A percentile compares a stretch with the other conserved stretches of the same genome.
Conservation (phyloP, 2,329 filamentous ascomycete genomes). For the Rhynchosporium agropyri region DNA sequence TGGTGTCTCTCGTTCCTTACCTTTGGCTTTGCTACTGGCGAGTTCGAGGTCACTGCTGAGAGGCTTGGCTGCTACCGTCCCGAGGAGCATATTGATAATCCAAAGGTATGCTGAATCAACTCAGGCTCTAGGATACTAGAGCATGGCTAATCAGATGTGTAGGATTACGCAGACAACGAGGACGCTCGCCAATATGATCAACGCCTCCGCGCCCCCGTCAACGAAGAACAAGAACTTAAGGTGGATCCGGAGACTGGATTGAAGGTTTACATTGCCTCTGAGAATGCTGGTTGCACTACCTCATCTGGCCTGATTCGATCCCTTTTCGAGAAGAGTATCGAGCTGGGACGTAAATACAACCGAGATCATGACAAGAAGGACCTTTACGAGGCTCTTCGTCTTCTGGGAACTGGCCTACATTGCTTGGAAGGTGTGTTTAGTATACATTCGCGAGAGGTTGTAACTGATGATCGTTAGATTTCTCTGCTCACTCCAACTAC, state of each 20-base stretch:
- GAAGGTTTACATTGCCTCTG: conserved; percentile 92
- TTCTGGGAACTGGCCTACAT: conserved; percentile 22
- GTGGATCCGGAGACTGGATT: conserved; percentile 74
- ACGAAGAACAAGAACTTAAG: conserved; percentile 74
- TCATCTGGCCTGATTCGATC: conserved; percentile 74
- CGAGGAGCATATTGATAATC: conserved; percentile 78
- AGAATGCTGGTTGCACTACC: conserved; percentile 73
- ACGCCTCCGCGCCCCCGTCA: conserved; percentile 60
- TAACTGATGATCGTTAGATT: conserved; percentile 55
- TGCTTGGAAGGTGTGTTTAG: conserved; percentile 20
- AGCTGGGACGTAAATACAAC: conserved; percentile 73
- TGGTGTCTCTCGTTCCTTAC: conserved; percentile 63
- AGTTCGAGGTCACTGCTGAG: conserved; percentile 80
- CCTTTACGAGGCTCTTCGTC: conserved; percentile 46
- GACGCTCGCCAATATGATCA: conserved; percentile 61
- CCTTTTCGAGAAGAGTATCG: conserved; percentile 71
- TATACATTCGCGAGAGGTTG: not conserved
- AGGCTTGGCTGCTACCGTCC: conserved; percentile 78
- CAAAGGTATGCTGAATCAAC: conserved; percentile 32
- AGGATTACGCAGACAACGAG: conserved; percentile 52
- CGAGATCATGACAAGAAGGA: conserved; percentile 67
- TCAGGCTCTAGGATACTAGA: conserved; percentile 44
- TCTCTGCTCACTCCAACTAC: conserved; percentile 90
- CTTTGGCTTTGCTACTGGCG: conserved; percentile 77
- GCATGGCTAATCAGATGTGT: conserved; percentile 74